phyloP scores from a whole-genome alignment of 78 protist genomes.

The Chrysochromulina parva region DNA sequence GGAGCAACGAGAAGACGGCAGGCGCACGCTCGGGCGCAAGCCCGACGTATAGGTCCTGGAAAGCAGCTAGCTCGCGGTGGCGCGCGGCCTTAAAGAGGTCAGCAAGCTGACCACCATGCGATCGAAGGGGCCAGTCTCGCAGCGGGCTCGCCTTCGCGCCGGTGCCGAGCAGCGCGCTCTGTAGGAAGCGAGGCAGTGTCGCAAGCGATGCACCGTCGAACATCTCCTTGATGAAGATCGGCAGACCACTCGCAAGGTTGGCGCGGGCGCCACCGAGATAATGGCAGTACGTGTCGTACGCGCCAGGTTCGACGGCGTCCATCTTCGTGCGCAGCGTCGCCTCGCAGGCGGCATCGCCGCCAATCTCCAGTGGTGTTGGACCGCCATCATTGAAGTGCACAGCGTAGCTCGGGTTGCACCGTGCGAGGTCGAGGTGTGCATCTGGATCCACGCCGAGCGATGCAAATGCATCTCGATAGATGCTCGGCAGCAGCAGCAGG shows the following conservation, averaged over 20 bases:
- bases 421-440: neutral
- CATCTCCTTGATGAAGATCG: neutral
- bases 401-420: neutral
- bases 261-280: neutral
- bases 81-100: neutral
- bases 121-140: neutral
- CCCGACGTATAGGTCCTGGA: slow-evolving; percentile 17
- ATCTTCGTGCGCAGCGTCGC: neutral
- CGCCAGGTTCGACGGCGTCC: neutral
- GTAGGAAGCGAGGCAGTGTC: neutral
- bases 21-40: neutral
- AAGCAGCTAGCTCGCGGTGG: neutral
- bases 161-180: neutral
- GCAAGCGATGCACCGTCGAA: neutral
- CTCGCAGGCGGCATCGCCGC: neutral
- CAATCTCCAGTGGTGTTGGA: neutral
- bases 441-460: neutral
- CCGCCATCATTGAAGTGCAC: slow-evolving; percentile 1
- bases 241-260: neutral
- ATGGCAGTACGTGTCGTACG: neutral
- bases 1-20: neutral
- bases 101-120: neutral
- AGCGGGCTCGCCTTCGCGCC: neutral
- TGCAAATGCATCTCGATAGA: neutral
- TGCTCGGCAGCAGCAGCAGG: neutral